Base-by-base conservation (phyloP, 1,284 basidiomycete species). In the Tranzscheliella williamsii region DNA sequence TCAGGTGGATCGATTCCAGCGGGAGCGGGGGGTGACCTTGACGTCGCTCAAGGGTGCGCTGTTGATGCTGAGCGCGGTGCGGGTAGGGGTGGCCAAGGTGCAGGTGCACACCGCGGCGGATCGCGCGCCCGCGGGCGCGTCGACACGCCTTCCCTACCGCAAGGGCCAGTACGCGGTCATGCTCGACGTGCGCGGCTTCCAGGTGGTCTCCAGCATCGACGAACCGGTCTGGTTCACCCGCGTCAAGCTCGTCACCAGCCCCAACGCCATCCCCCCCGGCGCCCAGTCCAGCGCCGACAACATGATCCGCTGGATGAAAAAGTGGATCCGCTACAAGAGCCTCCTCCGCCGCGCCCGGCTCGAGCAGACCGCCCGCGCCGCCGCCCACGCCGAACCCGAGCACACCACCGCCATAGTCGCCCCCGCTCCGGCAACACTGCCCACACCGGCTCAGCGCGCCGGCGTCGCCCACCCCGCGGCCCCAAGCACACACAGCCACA, bases 41-140 rank as follows among this genome's bases (percentile, higher is more conserved):
- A 64, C 61, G 8, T 36, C 50, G 15, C 42, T 64, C 18, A 53
- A 47, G 29, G 61, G 61, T 1, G 43, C 61, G 0, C 39, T 64
- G 9, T 7, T 64, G 8, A 64, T 43, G 11, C 35, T 64, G 3
- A 54, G 46, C 6, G 21, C 46, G 16, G 30, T 56, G 2, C 16
- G 47, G 2, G 26, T 51, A 11, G 45, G 42, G 1, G 45, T 64
- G 0, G 35, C 29, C 1, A 24, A 29, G 9, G 43, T 64, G 0
- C 24, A 41, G 15, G 37, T 50, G 9, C 35, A 44, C 2, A 29
- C 27, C 11, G n/a, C 27, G 27, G 27, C 27, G n/a, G 26, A 29
- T 29, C 9, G 26, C n/a, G 26, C 26, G 26, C 26, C 26, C 9
- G 9, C 26, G 26, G 9, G n/a, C 16, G 20, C 12, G 38, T 24